Percentiles rank a stretch among this genome's conserved stretches.
Conservation (phyloP, 2,329 filamentous ascomycete genomes). For the Colletotrichum shisoi region DNA sequence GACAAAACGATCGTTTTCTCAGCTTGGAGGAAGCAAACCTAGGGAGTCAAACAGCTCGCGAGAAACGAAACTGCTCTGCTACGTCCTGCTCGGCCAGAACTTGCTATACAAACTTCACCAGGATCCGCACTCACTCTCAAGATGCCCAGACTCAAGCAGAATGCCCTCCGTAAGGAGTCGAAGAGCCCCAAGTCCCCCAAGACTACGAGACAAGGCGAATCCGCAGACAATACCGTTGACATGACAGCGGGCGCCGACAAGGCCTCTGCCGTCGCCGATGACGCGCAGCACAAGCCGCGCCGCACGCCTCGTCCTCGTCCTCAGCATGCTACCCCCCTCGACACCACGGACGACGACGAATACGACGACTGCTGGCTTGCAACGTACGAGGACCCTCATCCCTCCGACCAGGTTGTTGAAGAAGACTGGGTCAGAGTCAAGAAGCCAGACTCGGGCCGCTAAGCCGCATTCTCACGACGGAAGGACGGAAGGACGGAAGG, state of each 20-base stretch:
- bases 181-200: not conserved
- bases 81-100: not conserved
- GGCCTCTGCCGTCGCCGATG: not conserved
- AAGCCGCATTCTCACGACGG: not conserved
- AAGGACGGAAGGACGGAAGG: not conserved
- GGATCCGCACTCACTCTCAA: not conserved
- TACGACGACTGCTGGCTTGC: slow-evolving; percentile 35
- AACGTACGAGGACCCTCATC: slow-evolving; percentile 15
- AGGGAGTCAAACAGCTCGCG: not conserved
- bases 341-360: slow-evolving; percentile 33
- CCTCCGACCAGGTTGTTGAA: slow-evolving; percentile 18
- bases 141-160: not conserved
- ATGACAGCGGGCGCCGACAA: not conserved
- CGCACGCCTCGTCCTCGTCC: slow-evolving; percentile 4
- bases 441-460: slow-evolving; percentile 26
- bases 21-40: not conserved
- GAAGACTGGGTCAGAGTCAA: slow-evolving; percentile 22
- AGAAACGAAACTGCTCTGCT: not conserved
- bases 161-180: not conserved
- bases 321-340: slow-evolving; percentile 16
- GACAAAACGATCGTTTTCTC: not conserved
- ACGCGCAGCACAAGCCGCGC: not conserved
- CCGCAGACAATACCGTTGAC: not conserved
- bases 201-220: not conserved
- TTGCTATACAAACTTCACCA: slow-evolving; percentile 1